Conservation (phyloP, 2,329 filamentous ascomycete species). For the Sclerotinia trifoliorum region DNA sequence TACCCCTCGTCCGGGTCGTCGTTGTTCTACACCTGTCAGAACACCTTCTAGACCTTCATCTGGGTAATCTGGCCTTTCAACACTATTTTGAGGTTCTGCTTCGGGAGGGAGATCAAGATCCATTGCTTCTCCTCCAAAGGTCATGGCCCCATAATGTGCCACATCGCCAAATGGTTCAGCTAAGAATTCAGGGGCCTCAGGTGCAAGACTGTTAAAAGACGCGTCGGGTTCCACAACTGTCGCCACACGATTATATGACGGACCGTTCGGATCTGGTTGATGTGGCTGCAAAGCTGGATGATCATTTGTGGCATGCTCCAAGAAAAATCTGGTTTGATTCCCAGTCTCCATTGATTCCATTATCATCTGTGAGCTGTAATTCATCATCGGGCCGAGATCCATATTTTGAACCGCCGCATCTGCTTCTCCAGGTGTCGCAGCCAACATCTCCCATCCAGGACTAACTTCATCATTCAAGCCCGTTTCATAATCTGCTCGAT, state of each 20-base stretch:
- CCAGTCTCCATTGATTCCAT: neutral
- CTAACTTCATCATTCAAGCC: neutral
- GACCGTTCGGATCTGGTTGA: neutral
- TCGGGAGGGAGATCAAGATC: too few relatives aligned
- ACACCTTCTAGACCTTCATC: neutral
- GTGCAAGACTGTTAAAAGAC: constrained; percentile 3
- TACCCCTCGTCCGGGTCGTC: neutral
- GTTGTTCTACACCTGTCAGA: neutral
- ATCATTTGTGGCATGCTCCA: neutral
- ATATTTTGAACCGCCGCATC: neutral
- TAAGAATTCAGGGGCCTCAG: neutral
- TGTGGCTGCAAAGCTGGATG: neutral
- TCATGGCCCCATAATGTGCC: neutral
- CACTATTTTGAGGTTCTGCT: neutral
- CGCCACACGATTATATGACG: neutral
- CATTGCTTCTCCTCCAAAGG: neutral
- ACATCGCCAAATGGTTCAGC: constrained; percentile 14
- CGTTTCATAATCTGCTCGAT: neutral
- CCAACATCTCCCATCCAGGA: neutral
- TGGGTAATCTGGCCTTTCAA: neutral
- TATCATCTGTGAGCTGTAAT: neutral
- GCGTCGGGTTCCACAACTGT: neutral
- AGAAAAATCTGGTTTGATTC: neutral
- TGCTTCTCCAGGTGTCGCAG: neutral
- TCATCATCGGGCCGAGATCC: constrained; percentile 11